Conservation (phyloP, 169 alveolate species). For the Toxoplasma gondii region DNA sequence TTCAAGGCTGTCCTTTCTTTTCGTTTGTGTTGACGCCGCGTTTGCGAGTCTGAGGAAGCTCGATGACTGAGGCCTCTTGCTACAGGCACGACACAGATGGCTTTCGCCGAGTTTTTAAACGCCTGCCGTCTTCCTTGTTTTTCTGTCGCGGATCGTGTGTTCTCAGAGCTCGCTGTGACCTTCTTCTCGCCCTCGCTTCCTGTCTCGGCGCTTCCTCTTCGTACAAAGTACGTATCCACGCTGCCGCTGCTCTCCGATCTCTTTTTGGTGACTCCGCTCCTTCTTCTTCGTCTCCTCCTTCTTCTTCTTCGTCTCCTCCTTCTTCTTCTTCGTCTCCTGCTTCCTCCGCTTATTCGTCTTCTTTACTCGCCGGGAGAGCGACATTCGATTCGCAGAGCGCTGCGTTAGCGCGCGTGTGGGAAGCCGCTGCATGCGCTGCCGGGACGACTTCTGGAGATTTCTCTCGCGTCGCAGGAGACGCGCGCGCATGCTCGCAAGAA, state of each 20-base stretch:
- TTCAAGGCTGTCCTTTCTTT: no score
- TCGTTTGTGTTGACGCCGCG: no score
- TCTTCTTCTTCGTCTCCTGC: background rate
- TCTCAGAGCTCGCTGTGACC: background rate
- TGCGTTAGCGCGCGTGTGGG: background rate
- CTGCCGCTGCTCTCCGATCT: background rate
- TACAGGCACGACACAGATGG: no score
- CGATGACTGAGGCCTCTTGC: no score
- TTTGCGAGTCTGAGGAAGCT: no score
- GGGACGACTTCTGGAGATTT: background rate
- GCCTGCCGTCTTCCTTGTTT: no score
- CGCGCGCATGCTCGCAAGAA: background rate
- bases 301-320: background rate
- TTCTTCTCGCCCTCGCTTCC: background rate
- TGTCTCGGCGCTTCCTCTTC: background rate
- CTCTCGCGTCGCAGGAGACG: background rate
- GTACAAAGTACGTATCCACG: background rate
- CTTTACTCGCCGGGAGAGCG: background rate
- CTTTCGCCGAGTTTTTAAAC: no score
- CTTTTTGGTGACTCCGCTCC: background rate
- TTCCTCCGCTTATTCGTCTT: background rate
- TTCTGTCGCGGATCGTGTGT: no score
- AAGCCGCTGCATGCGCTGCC: background rate
- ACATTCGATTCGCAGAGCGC: background rate
- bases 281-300: conserved; percentile 4